Evolutionary conservation across 306 rosid species (phyloP), one percentile per base, ranked within the genome.

Genomic region (Geum urbanum): DNA sequence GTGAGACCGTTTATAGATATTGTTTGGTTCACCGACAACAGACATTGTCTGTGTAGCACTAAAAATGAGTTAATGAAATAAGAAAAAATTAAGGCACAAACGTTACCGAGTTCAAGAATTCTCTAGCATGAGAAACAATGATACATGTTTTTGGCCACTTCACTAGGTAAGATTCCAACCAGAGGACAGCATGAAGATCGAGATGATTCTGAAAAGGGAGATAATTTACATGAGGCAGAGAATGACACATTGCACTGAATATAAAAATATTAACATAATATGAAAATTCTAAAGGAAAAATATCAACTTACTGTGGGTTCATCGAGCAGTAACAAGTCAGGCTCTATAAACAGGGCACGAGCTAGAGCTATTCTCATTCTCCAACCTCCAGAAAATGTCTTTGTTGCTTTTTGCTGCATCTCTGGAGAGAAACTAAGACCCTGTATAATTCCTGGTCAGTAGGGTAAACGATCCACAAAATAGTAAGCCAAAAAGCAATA

Each of bases 281-380:
- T 69, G 72, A 61, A 56, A 61, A 78, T 37, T 63, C 39, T 15
- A 12, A 50, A 62, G 55, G 70, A 69, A 19, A 61, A 27, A 44
- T 14, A 62, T 73, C 66, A 72, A 78, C 81, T 70, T 61, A 94
- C 99, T 53, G 99, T 94, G 71, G 99, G 99, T 79, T 94, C 99
- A 76, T 94, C 99, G 65, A 94, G 99, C 76, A 94, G 88, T 78
- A 94, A 79, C 49, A 94, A 55, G 77, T 94, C 99, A 63, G 97
- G 99, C 84, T 94, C 97, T 74, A 94, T 75, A 77, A 94, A 94
- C 71, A 94, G 77, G 58, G 99, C 97, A 78, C 99, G 95, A 15
- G 99, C 99, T 79, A 94, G 97, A 66, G 99, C 99, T 83, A 94
- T 94, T 55, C 99, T 87, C 99, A 94, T 94, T 80, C 97, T 76